Percentiles rank a stretch among this genome's conserved stretches.
Conservation (phyloP, 495 filamentous ascomycete genomes). For the Paragyromitra xinjiangensis region DNA sequence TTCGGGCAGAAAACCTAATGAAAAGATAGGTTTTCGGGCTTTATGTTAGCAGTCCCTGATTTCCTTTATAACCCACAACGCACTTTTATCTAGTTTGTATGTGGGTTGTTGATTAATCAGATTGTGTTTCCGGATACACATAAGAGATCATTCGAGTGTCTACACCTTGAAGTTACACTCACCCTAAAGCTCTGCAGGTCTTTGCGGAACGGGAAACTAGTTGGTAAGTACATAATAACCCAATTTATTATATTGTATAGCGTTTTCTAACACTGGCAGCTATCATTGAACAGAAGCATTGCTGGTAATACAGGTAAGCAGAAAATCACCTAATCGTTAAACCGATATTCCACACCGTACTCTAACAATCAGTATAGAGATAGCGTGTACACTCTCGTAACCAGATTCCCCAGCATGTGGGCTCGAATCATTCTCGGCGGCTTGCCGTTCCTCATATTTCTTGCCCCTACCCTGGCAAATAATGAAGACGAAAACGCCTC, state of each 20-base stretch:
- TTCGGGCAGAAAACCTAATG: neutral
- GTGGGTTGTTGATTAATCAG: neutral
- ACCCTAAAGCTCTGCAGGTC: neutral
- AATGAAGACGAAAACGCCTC: neutral
- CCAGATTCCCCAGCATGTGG: slow-evolving; percentile 12
- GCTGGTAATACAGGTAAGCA: neutral
- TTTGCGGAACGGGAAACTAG: neutral
- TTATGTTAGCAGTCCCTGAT: neutral
- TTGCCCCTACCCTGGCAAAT: neutral
- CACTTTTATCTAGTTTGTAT: neutral
- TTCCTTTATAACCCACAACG: neutral
- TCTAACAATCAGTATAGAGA: neutral
- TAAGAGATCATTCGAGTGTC: neutral
- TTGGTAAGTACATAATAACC: neutral
- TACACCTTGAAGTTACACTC: neutral
- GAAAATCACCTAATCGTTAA: neutral
- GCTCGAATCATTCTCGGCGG: slow-evolving; percentile 7
- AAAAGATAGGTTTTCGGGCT: neutral
- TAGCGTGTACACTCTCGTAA: neutral
- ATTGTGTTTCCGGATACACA: neutral
- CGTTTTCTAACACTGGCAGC: neutral
- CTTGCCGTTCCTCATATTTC: neutral
- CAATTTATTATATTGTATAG: neutral
- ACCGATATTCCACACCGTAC: neutral
- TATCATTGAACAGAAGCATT: neutral